Conservation (phyloP, 352 stramenopile species). For the Phytophthora brassicae region DNA sequence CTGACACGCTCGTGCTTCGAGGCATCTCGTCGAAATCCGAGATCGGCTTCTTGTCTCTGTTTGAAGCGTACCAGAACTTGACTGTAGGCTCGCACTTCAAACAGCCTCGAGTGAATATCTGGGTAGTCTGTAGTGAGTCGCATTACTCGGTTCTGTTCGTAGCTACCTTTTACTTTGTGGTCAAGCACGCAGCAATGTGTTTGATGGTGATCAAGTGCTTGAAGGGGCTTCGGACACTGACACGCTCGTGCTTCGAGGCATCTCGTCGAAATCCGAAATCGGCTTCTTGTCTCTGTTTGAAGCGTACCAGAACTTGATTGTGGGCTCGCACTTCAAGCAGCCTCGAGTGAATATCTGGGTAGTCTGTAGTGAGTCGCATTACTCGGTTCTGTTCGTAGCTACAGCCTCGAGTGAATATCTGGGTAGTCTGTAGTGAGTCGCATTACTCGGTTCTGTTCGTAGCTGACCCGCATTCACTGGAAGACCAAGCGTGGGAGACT, state of each 20-base stretch:
- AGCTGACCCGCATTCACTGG: constrained; percentile 18
- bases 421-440: constrained; percentile 92
- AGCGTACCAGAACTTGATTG: constrained; percentile 87
- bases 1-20: constrained; percentile 63
- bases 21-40: constrained; percentile 54
- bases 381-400: constrained; percentile 86
- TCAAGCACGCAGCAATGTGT: constrained; percentile 93
- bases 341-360: constrained; percentile 87
- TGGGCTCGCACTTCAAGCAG: constrained; percentile 80
- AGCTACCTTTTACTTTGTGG: constrained; percentile 95
- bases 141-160: constrained; percentile 93
- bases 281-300: constrained; percentile 93
- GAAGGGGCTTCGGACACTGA: constrained; percentile 70
- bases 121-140: constrained; percentile 92
- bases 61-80: constrained; percentile 91
- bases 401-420: constrained; percentile 72
- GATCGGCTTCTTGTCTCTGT: constrained; percentile 91
- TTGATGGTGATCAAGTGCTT: constrained; percentile 86
- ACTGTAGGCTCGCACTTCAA: constrained; percentile 84
- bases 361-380: constrained; percentile 92
- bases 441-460: constrained; percentile 92
- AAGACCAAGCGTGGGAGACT: constrained; percentile 40
- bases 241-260: constrained; percentile 69
- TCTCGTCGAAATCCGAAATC: constrained; percentile 50
- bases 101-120: constrained; percentile 72